phyloP scores from a whole-genome alignment of 2,329 filamentous ascomycete genomes.

The Capronia americana region DNA sequence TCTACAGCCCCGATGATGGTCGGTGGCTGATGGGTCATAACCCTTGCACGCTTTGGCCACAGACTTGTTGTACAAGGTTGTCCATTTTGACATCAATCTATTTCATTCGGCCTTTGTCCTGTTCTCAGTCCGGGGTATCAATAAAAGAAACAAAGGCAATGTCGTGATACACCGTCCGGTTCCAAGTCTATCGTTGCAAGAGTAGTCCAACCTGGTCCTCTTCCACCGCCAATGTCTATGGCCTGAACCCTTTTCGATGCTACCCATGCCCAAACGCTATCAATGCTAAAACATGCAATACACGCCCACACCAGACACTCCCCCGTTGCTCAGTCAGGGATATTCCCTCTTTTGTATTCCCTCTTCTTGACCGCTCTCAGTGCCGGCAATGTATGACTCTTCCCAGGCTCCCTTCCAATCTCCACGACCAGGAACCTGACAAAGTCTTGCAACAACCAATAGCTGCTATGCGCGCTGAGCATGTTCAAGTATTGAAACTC shows the following conservation, averaged over 20 bases:
- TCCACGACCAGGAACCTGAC: conserved; percentile 89
- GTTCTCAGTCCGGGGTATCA: conserved; percentile 24
- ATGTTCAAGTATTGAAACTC: conserved; percentile 98
- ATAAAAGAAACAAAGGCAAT: conserved; percentile 20
- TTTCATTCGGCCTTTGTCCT: background rate
- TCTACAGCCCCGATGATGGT: too few species aligned
- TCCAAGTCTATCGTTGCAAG: background rate
- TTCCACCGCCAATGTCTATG: background rate
- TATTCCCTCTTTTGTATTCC: conserved; percentile 54
- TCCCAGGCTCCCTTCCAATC: conserved; percentile 76
- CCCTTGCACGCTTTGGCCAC: background rate
- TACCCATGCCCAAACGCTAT: background rate
- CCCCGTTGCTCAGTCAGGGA: conserved; percentile 16
- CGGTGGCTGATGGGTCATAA: too few species aligned
- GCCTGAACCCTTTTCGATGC: background rate
- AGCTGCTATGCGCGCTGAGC: conserved; percentile 92
- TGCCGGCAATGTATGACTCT: conserved; percentile 59
- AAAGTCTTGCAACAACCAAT: conserved; percentile 88
- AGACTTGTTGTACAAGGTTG: background rate
- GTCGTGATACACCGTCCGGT: background rate
- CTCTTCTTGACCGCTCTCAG: conserved; percentile 63
- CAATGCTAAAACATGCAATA: background rate
- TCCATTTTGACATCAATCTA: background rate
- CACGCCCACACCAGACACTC: background rate
- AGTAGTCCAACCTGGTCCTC: background rate